Base-by-base conservation (phyloP, 768 basidiomycete genomes). In the Cystobasidium tubakii region DNA sequence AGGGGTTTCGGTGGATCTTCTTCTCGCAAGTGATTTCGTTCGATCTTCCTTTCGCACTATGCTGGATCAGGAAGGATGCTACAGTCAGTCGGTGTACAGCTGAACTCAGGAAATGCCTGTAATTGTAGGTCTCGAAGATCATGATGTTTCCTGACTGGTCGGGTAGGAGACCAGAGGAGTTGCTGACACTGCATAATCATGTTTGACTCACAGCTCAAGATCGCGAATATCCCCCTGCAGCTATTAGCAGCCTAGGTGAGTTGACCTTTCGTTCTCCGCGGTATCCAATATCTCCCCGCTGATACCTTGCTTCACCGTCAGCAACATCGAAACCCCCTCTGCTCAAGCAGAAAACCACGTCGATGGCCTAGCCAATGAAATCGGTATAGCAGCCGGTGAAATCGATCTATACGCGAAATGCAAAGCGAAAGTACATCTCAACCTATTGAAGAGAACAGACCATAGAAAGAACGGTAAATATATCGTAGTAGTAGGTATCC, bases 1-100 rank as follows among this genome's bases (percentile, higher is more conserved):
- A 92, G 90, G 79, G 96, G 98, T 80, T 98, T 99, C 78, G 96
- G 98, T 71, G 96, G 96, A 69, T 95, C n/a, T n/a, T n/a, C n/a
- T n/a, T n/a, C n/a, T n/a, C n/a, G n/a, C n/a, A 77, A n/a, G n/a
- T n/a, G n/a, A n/a, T n/a, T n/a, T n/a, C n/a, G n/a, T n/a, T n/a
- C n/a, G n/a, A n/a, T n/a, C 87, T 77, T 96, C 96, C 33, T 92
- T 97, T 64, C 88, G 89, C 43, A 89, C 91, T 39, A 88, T 99
- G 85, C 84, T 99, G 67, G 85, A 91, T 77, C 90, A n/a, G 88
- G 80, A 87, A 86, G 75, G 90, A 98, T 80, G 94, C 96, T 1
- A 99, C 96, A 25, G 92, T 98, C 75, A 98, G 93, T 25, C 95
- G 96, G 81, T 98, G 95, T 82, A 99, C 82, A 93, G 91, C 77